Evolutionary conservation across 2,329 filamentous ascomycete species (phyloP).

Genomic region (Cordyceps fumosorosea): DNA sequence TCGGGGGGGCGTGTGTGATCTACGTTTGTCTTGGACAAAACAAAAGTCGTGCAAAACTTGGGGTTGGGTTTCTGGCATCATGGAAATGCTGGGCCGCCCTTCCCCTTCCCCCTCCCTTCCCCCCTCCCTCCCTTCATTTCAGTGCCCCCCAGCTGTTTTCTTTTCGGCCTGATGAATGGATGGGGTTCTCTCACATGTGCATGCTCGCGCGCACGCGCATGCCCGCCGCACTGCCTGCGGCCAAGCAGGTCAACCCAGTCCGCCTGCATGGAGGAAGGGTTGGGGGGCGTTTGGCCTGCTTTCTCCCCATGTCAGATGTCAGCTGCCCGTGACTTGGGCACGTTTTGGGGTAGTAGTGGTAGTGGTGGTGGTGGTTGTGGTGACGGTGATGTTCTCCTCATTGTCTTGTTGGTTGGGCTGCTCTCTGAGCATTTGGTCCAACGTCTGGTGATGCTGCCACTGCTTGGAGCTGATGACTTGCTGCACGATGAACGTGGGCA

Average conservation of each 20-base stretch:
- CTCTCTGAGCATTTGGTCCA: not conserved
- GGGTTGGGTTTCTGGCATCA: too few relatives aligned
- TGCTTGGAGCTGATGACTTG: not conserved
- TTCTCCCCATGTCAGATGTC: too few relatives aligned
- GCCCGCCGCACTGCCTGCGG: too few relatives aligned
- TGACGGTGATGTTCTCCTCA: not conserved
- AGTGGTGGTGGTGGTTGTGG: not conserved
- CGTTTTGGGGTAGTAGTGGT: too few relatives aligned
- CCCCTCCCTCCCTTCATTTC: too few relatives aligned
- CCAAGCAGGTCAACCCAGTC: not conserved
- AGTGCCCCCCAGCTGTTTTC: too few relatives aligned
- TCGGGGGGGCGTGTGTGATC: not conserved
- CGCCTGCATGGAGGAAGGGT: not conserved
- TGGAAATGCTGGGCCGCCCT: too few relatives aligned
- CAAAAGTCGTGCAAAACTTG: too few relatives aligned
- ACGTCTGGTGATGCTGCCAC: not conserved
- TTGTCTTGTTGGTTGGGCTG: constrained; percentile 4
- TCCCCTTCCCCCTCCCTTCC: too few relatives aligned
- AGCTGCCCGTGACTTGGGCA: too few relatives aligned
- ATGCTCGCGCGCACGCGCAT: not conserved
- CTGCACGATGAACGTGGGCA: not conserved
- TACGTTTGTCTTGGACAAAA: not conserved
- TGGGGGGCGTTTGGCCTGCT: not conserved
- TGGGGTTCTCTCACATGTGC: too few relatives aligned
- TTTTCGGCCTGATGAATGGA: too few relatives aligned